Evolutionary conservation across 495 filamentous ascomycete genomes (phyloP).

Genomic region (Pseudevernia furfuracea): DNA sequence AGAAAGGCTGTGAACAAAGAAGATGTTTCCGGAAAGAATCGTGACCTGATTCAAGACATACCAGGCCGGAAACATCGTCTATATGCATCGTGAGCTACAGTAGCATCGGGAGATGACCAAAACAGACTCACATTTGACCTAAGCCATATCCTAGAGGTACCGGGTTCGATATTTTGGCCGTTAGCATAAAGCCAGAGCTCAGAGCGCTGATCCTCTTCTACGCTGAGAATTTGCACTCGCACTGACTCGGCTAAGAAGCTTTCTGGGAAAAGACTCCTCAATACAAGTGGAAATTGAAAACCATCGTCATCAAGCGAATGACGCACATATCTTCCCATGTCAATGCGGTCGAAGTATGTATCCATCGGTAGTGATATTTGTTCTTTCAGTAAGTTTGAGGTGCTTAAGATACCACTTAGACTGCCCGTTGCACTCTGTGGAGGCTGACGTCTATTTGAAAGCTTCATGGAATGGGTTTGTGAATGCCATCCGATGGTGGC

Average conservation of each 20-base stretch:
- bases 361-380: conserved; percentile 59
- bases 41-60: conserved; percentile 70
- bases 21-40: conserved; percentile 58
- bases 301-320: conserved; percentile 70
- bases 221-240: conserved; percentile 53
- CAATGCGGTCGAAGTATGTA: conserved; percentile 64
- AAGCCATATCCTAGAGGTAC: conserved; percentile 40
- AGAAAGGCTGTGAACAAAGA: conserved; percentile 40
- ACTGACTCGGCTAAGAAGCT: conserved; percentile 58
- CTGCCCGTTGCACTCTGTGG: conserved; percentile 50
- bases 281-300: conserved; percentile 61
- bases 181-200: conserved; percentile 60
- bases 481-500: conserved; percentile 28
- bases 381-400: conserved; percentile 54
- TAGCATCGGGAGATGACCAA: conserved; percentile 30
- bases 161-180: conserved; percentile 43
- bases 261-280: conserved; percentile 67
- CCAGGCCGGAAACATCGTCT: conserved; percentile 62
- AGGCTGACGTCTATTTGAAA: conserved; percentile 43
- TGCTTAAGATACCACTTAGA: conserved; percentile 55
- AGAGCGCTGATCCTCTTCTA: conserved; percentile 39
- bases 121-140: conserved; percentile 37
- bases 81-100: conserved; percentile 8
- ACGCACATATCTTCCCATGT: conserved; percentile 59
- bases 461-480: conserved; percentile 20